Evolutionary conservation across 495 filamentous ascomycete genomes (phyloP).

Genomic region (Thozetella sp.): DNA sequence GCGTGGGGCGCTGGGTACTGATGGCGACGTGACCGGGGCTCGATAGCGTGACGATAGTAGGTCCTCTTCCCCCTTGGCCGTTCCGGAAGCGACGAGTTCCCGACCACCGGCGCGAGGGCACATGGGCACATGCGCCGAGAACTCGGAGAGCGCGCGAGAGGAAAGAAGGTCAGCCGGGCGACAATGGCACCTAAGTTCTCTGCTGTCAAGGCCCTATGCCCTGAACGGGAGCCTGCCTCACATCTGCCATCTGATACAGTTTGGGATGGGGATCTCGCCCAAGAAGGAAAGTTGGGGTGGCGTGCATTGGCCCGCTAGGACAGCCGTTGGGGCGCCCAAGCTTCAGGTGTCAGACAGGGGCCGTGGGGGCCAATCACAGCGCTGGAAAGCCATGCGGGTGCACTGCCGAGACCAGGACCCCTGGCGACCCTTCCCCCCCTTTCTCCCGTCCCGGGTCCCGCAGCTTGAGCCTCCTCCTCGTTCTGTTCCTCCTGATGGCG

Average conservation of each 20-base stretch:
- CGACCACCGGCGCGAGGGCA: conserved; percentile 6
- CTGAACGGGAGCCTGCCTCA: not conserved
- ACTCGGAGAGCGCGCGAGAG: not conserved
- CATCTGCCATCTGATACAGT: conserved; percentile 2
- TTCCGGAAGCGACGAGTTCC: conserved; percentile 12
- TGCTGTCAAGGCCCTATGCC: not conserved
- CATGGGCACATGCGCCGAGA: no score
- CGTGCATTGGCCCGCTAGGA: not conserved
- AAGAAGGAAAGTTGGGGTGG: conserved; percentile 1
- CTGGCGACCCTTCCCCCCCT: no score
- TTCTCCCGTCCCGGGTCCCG: no score
- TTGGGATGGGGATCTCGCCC: conserved; percentile 2
- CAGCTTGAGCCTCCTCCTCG: no score
- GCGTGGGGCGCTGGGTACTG: no score
- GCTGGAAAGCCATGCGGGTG: no score
- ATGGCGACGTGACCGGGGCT: no score
- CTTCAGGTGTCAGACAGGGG: not conserved
- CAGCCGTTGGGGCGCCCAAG: not conserved
- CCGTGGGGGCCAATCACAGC: not conserved
- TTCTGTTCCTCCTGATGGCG: no score
- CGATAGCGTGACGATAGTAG: no score
- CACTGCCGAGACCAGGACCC: no score
- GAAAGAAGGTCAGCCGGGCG: no score
- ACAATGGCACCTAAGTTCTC: no score
- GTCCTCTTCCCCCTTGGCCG: not conserved